A percentile compares a stretch with the other conserved stretches of the same genome.
These are phyloP conservation scores for Hypoxylon sp. DNA, from an alignment of 2,329 filamentous ascomycete genomes.

Conservation along the genomic window DNA sequence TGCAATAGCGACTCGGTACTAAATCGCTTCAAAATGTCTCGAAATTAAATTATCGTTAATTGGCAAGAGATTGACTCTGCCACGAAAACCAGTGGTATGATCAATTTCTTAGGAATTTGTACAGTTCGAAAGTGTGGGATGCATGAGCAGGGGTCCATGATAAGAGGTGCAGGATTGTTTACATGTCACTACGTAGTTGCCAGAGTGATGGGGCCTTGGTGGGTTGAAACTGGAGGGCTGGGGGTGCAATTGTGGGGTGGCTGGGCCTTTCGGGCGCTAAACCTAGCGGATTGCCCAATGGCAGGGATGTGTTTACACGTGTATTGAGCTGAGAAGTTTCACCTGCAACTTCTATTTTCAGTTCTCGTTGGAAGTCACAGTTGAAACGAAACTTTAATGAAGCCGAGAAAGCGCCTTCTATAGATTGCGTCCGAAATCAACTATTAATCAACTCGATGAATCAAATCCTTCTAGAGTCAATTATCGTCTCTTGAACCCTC, in stretches of 20 bases:
- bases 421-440: too few species aligned
- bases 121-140: slow-evolving; percentile 21
- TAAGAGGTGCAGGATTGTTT: slow-evolving; percentile 33
- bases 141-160: slow-evolving; percentile 18
- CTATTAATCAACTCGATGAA: too few species aligned
- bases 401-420: neutral
- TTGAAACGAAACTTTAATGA: neutral
- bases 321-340: neutral
- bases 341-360: slow-evolving; percentile 7
- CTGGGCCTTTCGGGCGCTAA: slow-evolving; percentile 28
- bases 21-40: slow-evolving; percentile 32
- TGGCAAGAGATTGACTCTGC: slow-evolving; percentile 11
- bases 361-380: neutral
- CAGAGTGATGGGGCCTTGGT: slow-evolving; percentile 19
- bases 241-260: slow-evolving; percentile 23
- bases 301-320: neutral
- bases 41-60: slow-evolving; percentile 37
- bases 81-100: slow-evolving; percentile 16
- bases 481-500: too few species aligned
- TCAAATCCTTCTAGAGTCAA: too few species aligned
- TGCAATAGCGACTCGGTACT: slow-evolving; percentile 2
- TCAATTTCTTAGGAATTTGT: slow-evolving; percentile 30
- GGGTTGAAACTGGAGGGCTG: neutral
- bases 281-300: slow-evolving; percentile 5
- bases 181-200: slow-evolving; percentile 29